A percentile compares a stretch with the other conserved stretches of the same genome.
Conservation (phyloP, 371 early-diverging fungal species). For the Mortierella sp. region DNA sequence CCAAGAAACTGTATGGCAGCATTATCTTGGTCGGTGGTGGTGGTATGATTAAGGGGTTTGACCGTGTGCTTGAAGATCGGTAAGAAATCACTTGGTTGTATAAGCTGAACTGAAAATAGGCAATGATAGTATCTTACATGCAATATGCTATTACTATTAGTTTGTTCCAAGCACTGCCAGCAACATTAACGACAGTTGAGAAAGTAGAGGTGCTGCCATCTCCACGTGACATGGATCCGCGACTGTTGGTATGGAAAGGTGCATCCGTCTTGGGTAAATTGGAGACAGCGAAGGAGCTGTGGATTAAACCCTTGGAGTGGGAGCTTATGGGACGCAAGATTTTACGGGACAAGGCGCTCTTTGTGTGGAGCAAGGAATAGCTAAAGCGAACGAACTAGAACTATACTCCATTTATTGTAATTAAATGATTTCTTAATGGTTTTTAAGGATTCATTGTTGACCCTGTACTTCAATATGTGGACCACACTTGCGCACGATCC, state of each 20-base stretch:
- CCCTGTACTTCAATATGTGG: no score
- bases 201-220: slow-evolving; percentile 82
- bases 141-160: slow-evolving; percentile 7
- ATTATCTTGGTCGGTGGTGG: slow-evolving; percentile 91
- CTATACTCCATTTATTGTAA: not conserved
- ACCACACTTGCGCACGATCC: no score
- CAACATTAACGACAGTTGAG: slow-evolving; percentile 63
- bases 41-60: slow-evolving; percentile 80
- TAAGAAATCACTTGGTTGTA: slow-evolving; percentile 39
- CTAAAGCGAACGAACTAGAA: not conserved
- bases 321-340: slow-evolving; percentile 74
- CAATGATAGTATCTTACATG: no score
- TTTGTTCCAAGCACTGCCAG: slow-evolving; percentile 50
- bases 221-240: slow-evolving; percentile 89
- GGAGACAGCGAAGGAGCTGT: slow-evolving; percentile 84
- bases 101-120: not conserved
- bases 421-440: not conserved
- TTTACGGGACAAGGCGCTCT: slow-evolving; percentile 76
- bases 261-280: slow-evolving; percentile 84
- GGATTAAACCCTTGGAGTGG: slow-evolving; percentile 86
- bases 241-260: slow-evolving; percentile 93
- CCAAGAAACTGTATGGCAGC: slow-evolving; percentile 77
- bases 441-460: no score
- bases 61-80: slow-evolving; percentile 78
- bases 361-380: slow-evolving; percentile 68